Base-by-base conservation (phyloP, 495 filamentous ascomycete genomes). In the Pseudotulostoma volvatum region DNA sequence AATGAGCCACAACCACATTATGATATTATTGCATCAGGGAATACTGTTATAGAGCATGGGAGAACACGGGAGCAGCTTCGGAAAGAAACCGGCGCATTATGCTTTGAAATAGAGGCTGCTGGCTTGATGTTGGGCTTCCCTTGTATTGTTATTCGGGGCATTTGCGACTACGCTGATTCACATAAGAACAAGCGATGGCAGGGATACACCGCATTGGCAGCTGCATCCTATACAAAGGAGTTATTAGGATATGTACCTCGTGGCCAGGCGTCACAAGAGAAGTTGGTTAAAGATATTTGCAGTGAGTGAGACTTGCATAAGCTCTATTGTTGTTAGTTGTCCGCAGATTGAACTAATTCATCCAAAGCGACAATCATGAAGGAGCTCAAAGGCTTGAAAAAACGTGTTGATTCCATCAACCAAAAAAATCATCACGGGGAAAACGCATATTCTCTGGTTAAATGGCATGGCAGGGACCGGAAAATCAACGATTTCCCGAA, bases 81-180 rank as follows among this genome's bases (percentile, higher is more conserved):
- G 16, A 34, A 15, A n/a, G 25, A 40, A 31, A 42, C 33, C 4
- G 14, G 39, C 3, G 44, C 33, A 20, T 30, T 51, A 3, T n/a
- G n/a, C n/a, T n/a, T n/a, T n/a, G n/a, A n/a, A n/a, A n/a, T n/a
- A n/a, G n/a, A n/a, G n/a, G n/a, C n/a, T n/a, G n/a, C n/a, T n/a
- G n/a, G n/a, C n/a, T n/a, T n/a, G n/a, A n/a, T n/a, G n/a, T n/a
- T n/a, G 40, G 37, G 52, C 18, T 55, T 61, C 33, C 52, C 41
- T 38, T 63, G 56, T 38, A 36, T 63, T 57, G n/a, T n/a, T n/a
- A n/a, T n/a, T n/a, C n/a, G n/a, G n/a, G n/a, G n/a, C n/a, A n/a
- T n/a, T n/a, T n/a, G 51, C 42, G 61, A 66, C 43, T 66, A 64
- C 41, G 45, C 55, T 3, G 61, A 66, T 40, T 52, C 52, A n/a